Evolutionary conservation across 225 moss, liverwort and hornwort genomes (phyloP), one percentile per base, ranked within the genome.

Genomic region (Physcomitrium patens): DNA sequence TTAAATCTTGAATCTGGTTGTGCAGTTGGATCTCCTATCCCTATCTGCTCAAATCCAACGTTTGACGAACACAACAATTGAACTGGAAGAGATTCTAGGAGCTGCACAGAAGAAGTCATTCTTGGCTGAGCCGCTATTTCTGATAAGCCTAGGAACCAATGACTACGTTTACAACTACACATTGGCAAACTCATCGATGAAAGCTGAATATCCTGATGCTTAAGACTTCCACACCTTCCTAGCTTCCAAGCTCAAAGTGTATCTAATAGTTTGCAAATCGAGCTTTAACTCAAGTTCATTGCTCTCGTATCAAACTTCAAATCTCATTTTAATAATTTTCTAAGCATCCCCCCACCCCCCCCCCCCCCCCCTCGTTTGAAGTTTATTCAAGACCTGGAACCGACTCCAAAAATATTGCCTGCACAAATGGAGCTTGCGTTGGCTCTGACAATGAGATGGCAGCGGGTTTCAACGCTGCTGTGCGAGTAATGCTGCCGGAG

Each of bases 141-240:
- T 42, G 23, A 12, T 91, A 18, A 62, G 67, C 1, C 0, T 86
- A 0, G 91, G 86, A 4, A 87, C 77, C 75, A 95, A 91, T 65
- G 95, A 95, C 63, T 93, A 79, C 67, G 28, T 91, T 60, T 86
- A 90, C 74, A 93, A 90, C 67, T 93, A 88, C 18, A 53, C 91
- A 70, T 7, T 70, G 3, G 0, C 76, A 26, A 67, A 80, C 44
- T 86, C 85, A 10, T 9, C 19, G 12, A 74, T 73, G 22, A 74
- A 64, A 1, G 24, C 60, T 10, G 72, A 61, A 15, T 88, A 85
- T 23, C 31, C 2, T 4, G 71, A 67, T 15, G 45, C 77, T 16
- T 48, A 69, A 20, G 11, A 85, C 1, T 92, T 79, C 66, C 83
- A 85, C 58, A 31, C 69, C 11, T 80, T 86, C 10, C 70, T 91